Conservation (phyloP, 495 filamentous ascomycete species). For the Paragyromitra xinjiangensis region DNA sequence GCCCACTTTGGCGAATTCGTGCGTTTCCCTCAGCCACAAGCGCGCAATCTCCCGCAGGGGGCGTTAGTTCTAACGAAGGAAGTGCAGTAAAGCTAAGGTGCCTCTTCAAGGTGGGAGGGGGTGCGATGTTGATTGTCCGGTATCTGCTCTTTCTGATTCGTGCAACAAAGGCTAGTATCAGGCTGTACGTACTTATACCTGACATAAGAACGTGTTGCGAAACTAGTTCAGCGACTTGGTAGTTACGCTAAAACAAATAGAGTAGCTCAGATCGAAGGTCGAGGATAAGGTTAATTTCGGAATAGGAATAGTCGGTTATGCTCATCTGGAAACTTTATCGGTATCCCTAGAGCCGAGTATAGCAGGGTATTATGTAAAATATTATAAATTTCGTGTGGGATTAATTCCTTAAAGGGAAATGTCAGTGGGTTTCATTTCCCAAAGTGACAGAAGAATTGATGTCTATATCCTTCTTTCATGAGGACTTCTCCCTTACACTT, state of each 20-base stretch:
- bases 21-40: constrained; percentile 7
- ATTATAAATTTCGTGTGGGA: not conserved
- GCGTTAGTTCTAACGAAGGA: not conserved
- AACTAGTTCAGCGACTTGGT: not conserved
- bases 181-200: constrained; percentile 8
- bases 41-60: not conserved
- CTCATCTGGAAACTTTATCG: constrained; percentile 18
- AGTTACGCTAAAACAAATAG: constrained; percentile 8
- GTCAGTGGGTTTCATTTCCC: too few species aligned
- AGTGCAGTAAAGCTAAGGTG: not conserved
- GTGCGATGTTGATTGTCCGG: not conserved
- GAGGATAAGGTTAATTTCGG: constrained; percentile 30
- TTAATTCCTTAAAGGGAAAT: too few species aligned
- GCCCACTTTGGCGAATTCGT: not conserved
- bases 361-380: not conserved
- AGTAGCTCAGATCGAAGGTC: constrained; percentile 23
- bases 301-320: constrained; percentile 1
- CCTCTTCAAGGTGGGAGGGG: not conserved
- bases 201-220: not conserved
- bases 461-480: constrained; percentile 3
- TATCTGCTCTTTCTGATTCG: constrained; percentile 18
- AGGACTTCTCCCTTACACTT: not conserved
- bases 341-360: not conserved
- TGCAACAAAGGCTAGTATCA: constrained; percentile 21
- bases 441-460: constrained; percentile 3